Percentiles rank a stretch among this genome's conserved stretches.
phyloP scores from a whole-genome alignment of 495 filamentous ascomycete genomes.

The Hypoxylon fuscum region DNA sequence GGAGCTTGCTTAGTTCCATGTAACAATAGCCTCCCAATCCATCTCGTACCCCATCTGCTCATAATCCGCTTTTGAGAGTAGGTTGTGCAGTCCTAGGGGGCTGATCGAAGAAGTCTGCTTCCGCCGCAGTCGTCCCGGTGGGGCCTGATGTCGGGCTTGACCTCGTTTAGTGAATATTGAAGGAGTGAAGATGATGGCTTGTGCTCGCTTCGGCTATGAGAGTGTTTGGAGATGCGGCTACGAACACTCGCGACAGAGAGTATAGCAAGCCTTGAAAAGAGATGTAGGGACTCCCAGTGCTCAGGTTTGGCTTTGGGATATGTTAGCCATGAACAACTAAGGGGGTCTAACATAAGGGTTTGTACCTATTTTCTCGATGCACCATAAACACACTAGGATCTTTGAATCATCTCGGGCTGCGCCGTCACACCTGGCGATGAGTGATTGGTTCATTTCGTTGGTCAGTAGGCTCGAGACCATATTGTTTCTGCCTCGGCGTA shows the following conservation, averaged over 20 bases:
- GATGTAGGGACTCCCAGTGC: constrained; percentile 8
- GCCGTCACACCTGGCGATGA: not conserved
- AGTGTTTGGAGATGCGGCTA: not conserved
- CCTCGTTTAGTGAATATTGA: not conserved
- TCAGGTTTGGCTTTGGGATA: not conserved
- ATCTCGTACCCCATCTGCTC: not conserved
- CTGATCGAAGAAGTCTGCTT: not conserved
- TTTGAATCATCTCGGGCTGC: constrained; percentile 5
- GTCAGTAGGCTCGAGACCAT: not conserved
- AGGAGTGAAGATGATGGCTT: not conserved
- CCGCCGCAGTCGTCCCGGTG: not conserved
- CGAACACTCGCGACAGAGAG: not conserved
- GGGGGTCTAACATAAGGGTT: not conserved
- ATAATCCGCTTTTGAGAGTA: not conserved
- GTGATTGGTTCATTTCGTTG: not conserved
- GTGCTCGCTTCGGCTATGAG: not conserved
- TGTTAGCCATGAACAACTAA: not conserved
- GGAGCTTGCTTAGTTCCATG: not conserved
- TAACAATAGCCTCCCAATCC: not conserved
- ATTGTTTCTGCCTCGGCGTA: not conserved
- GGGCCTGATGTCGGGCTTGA: not conserved
- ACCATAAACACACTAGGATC: not conserved
- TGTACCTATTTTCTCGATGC: not conserved
- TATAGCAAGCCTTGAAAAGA: constrained; percentile 4
- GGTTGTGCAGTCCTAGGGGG: not conserved